These are phyloP conservation scores for Elsinoe arachidis DNA, from an alignment of 2,329 filamentous ascomycete species.

Conservation along the genomic window DNA sequence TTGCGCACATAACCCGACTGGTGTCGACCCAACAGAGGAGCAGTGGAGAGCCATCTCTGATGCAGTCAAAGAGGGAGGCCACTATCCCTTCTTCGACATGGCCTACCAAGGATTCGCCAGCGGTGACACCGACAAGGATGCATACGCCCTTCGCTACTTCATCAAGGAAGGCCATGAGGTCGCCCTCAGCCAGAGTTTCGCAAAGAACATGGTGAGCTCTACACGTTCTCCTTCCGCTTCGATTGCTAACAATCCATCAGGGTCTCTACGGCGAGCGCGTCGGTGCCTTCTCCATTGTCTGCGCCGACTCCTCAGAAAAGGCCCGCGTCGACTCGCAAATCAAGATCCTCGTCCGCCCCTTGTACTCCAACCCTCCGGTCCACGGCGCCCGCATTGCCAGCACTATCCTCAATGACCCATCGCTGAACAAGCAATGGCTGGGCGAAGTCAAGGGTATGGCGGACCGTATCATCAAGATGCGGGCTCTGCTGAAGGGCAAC, in stretches of 20 bases:
- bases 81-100: conserved; percentile 99
- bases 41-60: conserved; percentile 90
- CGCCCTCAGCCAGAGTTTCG: conserved; percentile 85
- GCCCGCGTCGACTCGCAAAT: conserved; percentile 93
- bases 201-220: conserved; percentile 86
- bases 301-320: conserved; percentile 78
- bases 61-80: conserved; percentile 73
- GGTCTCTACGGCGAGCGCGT: conserved; percentile 98
- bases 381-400: conserved; percentile 92
- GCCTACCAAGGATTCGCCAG: conserved; percentile 97
- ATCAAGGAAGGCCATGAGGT: conserved; percentile 85
- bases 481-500: conserved; percentile 85
- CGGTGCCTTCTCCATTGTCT: conserved; percentile 90
- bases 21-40: conserved; percentile 82
- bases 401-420: conserved; percentile 78
- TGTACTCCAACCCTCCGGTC: conserved; percentile 97
- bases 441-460: conserved; percentile 97
- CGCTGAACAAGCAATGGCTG: conserved; percentile 88
- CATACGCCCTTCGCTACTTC: conserved; percentile 89
- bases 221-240: background rate
- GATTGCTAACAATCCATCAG: conserved; percentile 32
- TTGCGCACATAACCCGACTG: conserved; percentile 96
- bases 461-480: conserved; percentile 98
- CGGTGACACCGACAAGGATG: conserved; percentile 84
- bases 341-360: conserved; percentile 92